phyloP scores from a whole-genome alignment of 2,329 filamentous ascomycete species.

The Orbilia javanica region DNA sequence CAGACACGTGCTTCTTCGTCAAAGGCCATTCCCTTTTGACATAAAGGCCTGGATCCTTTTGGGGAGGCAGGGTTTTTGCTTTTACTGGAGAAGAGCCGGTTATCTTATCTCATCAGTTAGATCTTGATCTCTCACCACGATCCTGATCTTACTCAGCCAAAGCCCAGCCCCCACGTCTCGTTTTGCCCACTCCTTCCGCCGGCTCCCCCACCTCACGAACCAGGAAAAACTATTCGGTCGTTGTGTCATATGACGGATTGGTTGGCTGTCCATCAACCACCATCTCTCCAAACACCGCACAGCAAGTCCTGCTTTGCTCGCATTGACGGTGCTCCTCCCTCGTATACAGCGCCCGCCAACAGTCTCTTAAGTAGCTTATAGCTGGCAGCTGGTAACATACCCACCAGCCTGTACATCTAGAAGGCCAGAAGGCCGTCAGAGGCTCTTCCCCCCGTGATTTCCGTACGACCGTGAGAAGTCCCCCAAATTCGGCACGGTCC shows the following conservation, averaged over 20 bases:
- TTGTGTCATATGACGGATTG: constrained; percentile 52
- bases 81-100: constrained; percentile 26
- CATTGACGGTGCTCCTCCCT: constrained; percentile 53
- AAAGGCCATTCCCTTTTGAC: constrained; percentile 27
- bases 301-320: constrained; percentile 25
- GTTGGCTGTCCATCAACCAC: constrained; percentile 27
- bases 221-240: constrained; percentile 24
- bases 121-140: constrained; percentile 37
- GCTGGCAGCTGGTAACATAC: constrained; percentile 10
- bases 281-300: constrained; percentile 25
- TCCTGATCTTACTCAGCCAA: constrained; percentile 39
- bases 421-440: not conserved
- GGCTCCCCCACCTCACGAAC: constrained; percentile 31
- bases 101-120: constrained; percentile 57
- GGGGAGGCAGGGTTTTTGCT: constrained; percentile 33
- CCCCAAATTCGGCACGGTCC: constrained; percentile 54
- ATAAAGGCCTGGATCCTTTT: constrained; percentile 51
- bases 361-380: constrained; percentile 20
- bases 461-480: constrained; percentile 33
- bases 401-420: constrained; percentile 28
- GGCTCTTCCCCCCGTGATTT: constrained; percentile 19
- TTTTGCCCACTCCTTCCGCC: constrained; percentile 12
- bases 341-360: constrained; percentile 41
- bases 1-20: constrained; percentile 44
- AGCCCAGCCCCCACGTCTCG: constrained; percentile 43